Conservation (phyloP, 768 basidiomycete genomes). For the Agaricus sinodeliciosus region DNA sequence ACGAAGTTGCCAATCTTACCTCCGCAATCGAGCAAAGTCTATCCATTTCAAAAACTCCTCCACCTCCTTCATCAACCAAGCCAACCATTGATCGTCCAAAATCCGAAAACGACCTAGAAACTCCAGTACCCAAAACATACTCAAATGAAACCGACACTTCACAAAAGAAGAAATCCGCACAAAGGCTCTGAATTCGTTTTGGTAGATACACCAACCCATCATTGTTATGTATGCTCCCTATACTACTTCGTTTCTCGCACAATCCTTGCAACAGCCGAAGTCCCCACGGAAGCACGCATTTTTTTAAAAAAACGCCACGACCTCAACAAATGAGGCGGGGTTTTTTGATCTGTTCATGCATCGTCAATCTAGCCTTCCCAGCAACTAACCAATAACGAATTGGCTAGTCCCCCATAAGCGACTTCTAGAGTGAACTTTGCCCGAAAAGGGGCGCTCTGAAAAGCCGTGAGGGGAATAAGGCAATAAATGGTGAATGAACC, state of each 20-base stretch:
- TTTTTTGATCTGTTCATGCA: not conserved
- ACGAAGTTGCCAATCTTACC: constrained; percentile 27
- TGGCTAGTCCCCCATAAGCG: not conserved
- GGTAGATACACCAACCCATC: not conserved
- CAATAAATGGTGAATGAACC: not conserved
- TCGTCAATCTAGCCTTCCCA: constrained; percentile 2
- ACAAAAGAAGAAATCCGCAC: not conserved
- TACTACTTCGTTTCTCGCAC: constrained; percentile 80
- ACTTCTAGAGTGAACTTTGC: not conserved
- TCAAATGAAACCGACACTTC: not conserved
- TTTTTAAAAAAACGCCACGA: constrained; percentile 33
- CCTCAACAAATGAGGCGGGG: not conserved
- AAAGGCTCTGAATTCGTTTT: not conserved
- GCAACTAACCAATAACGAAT: not conserved
- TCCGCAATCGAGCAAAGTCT: constrained; percentile 26
- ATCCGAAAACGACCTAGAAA: not conserved
- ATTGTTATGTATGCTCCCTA: constrained; percentile 61
- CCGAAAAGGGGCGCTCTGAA: not conserved
- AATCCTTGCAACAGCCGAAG: constrained; percentile 70
- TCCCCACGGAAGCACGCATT: constrained; percentile 68
- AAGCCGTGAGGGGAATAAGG: not conserved
- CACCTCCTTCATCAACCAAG: not conserved
- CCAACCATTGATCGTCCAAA: not conserved
- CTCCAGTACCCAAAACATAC: not conserved
- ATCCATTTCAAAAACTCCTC: constrained; percentile 5